Evolutionary conservation across 2,329 filamentous ascomycete species (phyloP).

Genomic region (Botrytis elliptica): DNA sequence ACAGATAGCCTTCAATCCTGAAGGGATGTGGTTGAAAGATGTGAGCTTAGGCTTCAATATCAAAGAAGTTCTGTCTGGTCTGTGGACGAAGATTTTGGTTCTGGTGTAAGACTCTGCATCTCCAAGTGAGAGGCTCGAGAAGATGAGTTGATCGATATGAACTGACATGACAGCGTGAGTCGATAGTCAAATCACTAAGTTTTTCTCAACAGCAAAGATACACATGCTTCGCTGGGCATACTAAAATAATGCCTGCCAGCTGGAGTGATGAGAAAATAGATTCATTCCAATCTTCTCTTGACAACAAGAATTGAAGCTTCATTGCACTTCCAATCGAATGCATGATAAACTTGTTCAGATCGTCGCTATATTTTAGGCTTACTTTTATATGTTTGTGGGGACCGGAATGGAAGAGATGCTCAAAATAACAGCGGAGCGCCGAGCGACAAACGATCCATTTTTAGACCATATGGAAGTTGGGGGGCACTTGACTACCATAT

Average conservation of each 20-base stretch:
- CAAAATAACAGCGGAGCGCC: neutral
- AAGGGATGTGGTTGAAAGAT: no score
- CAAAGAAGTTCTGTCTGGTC: neutral
- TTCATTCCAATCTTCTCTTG: neutral
- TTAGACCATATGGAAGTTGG: neutral
- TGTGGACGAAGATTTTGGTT: neutral
- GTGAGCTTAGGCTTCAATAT: neutral
- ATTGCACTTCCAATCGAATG: neutral
- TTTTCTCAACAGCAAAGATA: neutral
- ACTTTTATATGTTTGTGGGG: neutral
- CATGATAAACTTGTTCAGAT: neutral
- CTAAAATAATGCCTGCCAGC: neutral
- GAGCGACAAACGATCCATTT: accelerated
- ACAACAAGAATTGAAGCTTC: neutral
- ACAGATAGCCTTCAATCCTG: neutral
- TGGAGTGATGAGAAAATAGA: neutral
- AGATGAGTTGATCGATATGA: neutral
- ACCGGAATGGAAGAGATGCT: neutral
- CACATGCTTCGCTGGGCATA: neutral
- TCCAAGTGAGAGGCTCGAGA: neutral
- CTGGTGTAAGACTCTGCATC: neutral
- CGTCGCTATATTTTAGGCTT: neutral
- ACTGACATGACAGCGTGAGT: neutral
- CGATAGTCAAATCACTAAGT: neutral
- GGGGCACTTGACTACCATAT: neutral